These are phyloP conservation scores for Mycena venus DNA, from an alignment of 768 basidiomycete genomes.

Conservation along the genomic window DNA sequence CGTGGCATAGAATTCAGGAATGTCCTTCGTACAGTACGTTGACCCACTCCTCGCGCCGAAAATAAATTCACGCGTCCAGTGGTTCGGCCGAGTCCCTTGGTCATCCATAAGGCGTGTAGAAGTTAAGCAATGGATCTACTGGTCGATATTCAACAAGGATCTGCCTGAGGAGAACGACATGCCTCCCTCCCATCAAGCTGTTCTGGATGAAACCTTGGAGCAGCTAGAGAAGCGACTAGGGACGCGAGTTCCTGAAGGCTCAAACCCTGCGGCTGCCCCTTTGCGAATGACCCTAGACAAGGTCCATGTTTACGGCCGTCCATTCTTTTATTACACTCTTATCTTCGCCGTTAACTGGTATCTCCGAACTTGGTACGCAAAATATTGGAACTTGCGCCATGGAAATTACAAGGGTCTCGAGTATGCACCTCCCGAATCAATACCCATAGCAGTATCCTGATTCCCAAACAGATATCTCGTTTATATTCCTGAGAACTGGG, in stretches of 20 bases:
- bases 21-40: conserved; percentile 67
- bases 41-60: conserved; percentile 27
- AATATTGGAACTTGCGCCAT: conserved; percentile 57
- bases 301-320: conserved; percentile 71
- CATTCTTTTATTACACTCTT: conserved; percentile 72
- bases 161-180: conserved; percentile 66
- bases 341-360: conserved; percentile 63
- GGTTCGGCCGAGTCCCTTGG: conserved; percentile 87
- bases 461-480: conserved; percentile 72
- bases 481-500: conserved; percentile 78
- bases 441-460: conserved; percentile 3
- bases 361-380: conserved; percentile 59
- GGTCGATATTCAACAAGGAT: conserved; percentile 82
- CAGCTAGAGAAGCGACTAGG: conserved; percentile 83
- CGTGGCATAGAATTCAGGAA: conserved; percentile 82
- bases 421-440: conserved; percentile 53
- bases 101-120: conserved; percentile 74
- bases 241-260: conserved; percentile 70
- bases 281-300: conserved; percentile 85
- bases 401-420: conserved; percentile 76
- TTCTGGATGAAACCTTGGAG: conserved; percentile 72
- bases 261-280: conserved; percentile 63
- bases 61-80: conserved; percentile 40
- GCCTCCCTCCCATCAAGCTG: conserved; percentile 57
- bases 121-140: conserved; percentile 83